Conservation (phyloP, 2,329 filamentous ascomycete genomes). For the Xylariaceae sp. region DNA sequence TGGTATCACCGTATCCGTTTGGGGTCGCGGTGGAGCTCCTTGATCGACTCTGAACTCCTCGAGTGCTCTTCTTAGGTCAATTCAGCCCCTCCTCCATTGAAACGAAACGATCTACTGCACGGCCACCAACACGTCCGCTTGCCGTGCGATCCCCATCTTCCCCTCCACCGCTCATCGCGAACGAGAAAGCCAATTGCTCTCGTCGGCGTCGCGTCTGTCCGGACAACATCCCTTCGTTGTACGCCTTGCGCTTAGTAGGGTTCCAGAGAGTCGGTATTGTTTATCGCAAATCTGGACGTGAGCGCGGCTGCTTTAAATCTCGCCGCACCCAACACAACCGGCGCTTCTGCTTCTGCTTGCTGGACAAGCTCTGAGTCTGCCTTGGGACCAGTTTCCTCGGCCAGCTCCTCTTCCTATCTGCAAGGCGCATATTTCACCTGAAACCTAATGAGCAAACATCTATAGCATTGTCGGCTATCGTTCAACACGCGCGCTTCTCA, state of each 20-base stretch:
- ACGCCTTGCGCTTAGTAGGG: background rate
- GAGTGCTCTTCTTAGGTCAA: slow-evolving; percentile 1
- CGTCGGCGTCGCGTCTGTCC: slow-evolving; percentile 1
- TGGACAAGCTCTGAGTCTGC: slow-evolving; percentile 11
- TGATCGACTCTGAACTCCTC: slow-evolving; percentile 3
- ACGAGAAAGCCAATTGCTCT: slow-evolving; percentile 1
- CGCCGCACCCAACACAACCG: slow-evolving; percentile 3
- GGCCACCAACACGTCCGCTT: background rate
- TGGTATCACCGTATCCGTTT: no score
- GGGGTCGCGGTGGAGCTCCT: slow-evolving; percentile 20
- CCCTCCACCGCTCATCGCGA: slow-evolving; percentile 11
- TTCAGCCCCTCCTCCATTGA: slow-evolving; percentile 20
- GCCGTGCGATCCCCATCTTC: slow-evolving; percentile 7
- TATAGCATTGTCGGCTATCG: slow-evolving; percentile 10
- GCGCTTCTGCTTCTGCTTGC: slow-evolving; percentile 11
- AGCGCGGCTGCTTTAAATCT: slow-evolving; percentile 10
- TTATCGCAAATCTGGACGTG: background rate
- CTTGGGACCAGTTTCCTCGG: slow-evolving; percentile 8
- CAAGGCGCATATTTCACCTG: slow-evolving; percentile 1
- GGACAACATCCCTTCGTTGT: background rate
- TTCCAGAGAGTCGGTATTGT: slow-evolving; percentile 6
- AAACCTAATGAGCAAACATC: slow-evolving; percentile 12
- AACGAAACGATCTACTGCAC: slow-evolving; percentile 6
- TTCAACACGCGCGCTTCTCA: slow-evolving; percentile 15
- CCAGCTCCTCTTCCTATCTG: slow-evolving; percentile 1